phyloP scores from a whole-genome alignment of 2,329 filamentous ascomycete species.

The Berkeleyomyces basicola region DNA sequence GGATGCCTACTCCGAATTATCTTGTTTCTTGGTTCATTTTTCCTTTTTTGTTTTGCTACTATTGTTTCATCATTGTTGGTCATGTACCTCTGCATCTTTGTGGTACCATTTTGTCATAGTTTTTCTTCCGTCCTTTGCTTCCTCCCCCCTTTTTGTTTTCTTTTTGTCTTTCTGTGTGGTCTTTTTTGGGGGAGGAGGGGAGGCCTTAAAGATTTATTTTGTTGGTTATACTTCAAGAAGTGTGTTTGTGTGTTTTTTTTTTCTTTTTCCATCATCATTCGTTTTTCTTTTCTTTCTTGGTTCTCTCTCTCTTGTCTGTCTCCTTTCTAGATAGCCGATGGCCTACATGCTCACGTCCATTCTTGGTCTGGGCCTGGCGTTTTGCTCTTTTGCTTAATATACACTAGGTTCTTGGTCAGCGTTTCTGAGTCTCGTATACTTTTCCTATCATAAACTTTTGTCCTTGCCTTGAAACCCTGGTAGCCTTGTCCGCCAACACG shows the following conservation, averaged over 20 bases:
- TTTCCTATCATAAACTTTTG: neutral
- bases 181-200: neutral
- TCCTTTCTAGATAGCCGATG: neutral
- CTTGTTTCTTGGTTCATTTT: neutral
- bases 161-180: neutral
- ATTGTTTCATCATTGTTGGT: neutral
- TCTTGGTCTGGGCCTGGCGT: neutral
- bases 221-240: neutral
- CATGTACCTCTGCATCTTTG: neutral
- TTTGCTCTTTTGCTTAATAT: neutral
- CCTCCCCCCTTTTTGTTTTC: neutral
- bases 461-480: neutral
- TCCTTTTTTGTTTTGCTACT: neutral
- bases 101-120: neutral
- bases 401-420: neutral
- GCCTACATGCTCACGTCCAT: neutral
- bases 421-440: neutral
- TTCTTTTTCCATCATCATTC: neutral
- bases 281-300: neutral
- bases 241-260: neutral
- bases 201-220: neutral
- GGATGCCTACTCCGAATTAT: neutral
- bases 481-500: neutral
- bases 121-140: neutral
- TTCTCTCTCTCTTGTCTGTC: neutral